A percentile compares a stretch with the other conserved stretches of the same genome.
Conservation (phyloP, 139 green algal species). For the Coelastrella sp. region DNA sequence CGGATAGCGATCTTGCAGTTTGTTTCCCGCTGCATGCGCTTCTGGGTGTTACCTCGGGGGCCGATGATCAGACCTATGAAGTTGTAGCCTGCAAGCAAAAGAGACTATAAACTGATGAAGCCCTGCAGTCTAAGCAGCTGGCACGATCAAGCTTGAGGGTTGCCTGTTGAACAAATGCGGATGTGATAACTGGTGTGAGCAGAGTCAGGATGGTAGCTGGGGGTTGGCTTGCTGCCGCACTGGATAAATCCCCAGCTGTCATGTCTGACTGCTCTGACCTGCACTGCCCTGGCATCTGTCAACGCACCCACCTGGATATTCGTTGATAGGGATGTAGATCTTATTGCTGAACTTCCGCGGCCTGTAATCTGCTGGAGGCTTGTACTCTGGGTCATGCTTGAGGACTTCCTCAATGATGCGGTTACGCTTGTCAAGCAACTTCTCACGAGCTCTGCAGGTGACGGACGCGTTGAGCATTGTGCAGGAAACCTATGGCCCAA, state of each 20-base stretch:
- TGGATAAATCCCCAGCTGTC: no score
- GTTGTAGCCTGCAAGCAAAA: constrained; percentile 80
- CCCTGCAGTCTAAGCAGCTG: background rate
- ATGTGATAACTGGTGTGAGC: no score
- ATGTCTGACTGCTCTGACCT: no score
- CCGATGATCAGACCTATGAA: constrained; percentile 99
- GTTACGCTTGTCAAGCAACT: constrained; percentile 75
- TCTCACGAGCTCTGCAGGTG: constrained; percentile 69
- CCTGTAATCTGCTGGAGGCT: constrained; percentile 90
- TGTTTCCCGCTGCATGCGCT: constrained; percentile 98
- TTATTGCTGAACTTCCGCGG: constrained; percentile 68
- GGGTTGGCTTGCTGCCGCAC: no score
- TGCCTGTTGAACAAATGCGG: no score
- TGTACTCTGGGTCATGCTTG: constrained; percentile 86
- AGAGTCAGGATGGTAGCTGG: no score
- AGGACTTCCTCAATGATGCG: constrained; percentile 95
- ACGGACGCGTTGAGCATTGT: background rate
- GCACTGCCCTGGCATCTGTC: no score
- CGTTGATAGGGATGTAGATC: constrained; percentile 93
- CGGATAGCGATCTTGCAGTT: constrained; percentile 98
- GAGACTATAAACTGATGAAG: background rate
- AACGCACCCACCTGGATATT: constrained; percentile 74
- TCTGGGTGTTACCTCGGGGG: constrained; percentile 97
- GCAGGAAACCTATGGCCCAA: no score
- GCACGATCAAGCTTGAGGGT: no score